Base-by-base conservation (phyloP, 169 alveolate species). In the Blepharisma undulans region DNA sequence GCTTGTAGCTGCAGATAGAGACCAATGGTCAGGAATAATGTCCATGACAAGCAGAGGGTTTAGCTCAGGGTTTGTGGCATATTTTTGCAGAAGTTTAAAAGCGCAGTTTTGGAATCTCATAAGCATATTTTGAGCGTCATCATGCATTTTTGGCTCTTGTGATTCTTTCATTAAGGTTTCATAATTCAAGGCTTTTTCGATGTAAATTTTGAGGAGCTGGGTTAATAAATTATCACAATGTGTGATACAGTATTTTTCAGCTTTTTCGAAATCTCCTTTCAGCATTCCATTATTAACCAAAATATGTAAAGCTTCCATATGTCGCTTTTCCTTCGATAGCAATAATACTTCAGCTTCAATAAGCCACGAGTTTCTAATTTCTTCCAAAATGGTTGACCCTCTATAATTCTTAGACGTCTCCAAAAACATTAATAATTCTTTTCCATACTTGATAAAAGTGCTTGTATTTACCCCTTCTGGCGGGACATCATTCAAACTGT, bases 11-110 rank as follows among this genome's bases (percentile, higher is more conserved):
- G 85, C 66, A 36, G 76, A 34, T 33, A 88, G 59, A 74, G 85
- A 32, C 87, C 92, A 88, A 6, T 72, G 48, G n/a, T 88, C 92
- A 32, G 92, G 92, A 33, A 88, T 76, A 8, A 88, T 36, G 21
- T 88, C 87, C 48, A 88, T 25, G 5, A 88, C 92, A 25, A n/a
- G 33, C 8, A 61, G 5, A n/a, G 92, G 92, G 87, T 88, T 88
- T 25, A 88, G 16, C 21, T 88, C 87, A 19, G 80, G 74, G 22
- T 86, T 86, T 21, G 92, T 88, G 25, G 92, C 76, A 72, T 88
- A 88, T 59, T 88, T 88, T 72, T 88, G 32, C 0, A 88, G 33
- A 33, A 88, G 87, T 5, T 88, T 61, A 34, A 76, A 22, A 10
- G 92, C 92, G 32, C 61, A 33, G 27, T 76, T 76, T 72, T 88